Base-by-base conservation (phyloP, 2,329 filamentous ascomycete species). In the Fusarium sp. region DNA sequence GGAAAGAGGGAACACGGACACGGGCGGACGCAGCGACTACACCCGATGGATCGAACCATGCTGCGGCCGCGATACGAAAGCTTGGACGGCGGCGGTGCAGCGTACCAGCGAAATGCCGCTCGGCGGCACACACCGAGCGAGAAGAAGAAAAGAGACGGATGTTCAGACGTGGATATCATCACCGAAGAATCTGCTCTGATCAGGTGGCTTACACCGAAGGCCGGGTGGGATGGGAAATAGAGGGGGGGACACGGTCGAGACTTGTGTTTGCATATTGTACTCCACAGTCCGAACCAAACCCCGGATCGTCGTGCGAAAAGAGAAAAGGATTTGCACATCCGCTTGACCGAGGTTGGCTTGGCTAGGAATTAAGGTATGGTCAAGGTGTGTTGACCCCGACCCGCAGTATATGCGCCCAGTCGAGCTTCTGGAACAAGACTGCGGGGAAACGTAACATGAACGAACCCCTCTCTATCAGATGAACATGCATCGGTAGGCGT, bases 21-120 rank as follows among this genome's bases (percentile, higher is more conserved):
- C 63, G 57, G 32, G 59, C n/a, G 55, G 47, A 48, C 47, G 35
- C 45, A 56, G 57, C 72, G 51, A 45, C 38, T 45, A 64, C 26
- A 55, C 66, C 69, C 65, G 72, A 75, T 36, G 35, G 41, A 75
- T 75, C 72, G 69, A 58, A 73, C 72, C n/a, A 75, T 64, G 45
- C 45, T 30, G 35, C 42, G 30, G 56, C 26, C 26, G 39, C n/a
- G 47, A 55, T 45, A 63, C 35, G 50, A 61, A 54, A n/a, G 50
- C 36, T 58, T 62, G 54, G 41, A 36, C 42, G 30, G 32, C 32
- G 50, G 50, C 50, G 32, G 50, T 53, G 50, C 50, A 48, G 53
- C 44, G 53, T 28, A 41, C 53, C 50, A 63, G 44, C 44, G 22
- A 59, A 38, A 63, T 63, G 69, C 58, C 36, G 65, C 64, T 75